phyloP scores from a whole-genome alignment of 495 filamentous ascomycete species.

The Margaritispora aquatica region DNA sequence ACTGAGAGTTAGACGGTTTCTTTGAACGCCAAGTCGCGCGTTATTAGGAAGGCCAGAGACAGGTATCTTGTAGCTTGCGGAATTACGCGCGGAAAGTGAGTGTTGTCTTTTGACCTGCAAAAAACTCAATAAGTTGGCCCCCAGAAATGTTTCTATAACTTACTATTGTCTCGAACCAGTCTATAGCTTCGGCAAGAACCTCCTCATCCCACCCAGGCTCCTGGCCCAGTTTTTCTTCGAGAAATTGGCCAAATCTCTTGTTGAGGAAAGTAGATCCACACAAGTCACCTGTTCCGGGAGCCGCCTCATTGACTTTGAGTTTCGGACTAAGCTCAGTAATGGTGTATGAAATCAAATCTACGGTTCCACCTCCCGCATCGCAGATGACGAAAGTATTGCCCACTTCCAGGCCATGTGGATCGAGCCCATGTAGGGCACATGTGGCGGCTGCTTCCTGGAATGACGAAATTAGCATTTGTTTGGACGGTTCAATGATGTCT shows the following conservation, averaged over 20 bases:
- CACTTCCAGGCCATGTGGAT: slow-evolving; percentile 34
- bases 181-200: slow-evolving; percentile 30
- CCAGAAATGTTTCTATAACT: too few relatives aligned
- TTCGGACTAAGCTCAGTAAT: slow-evolving; percentile 42
- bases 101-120: too few relatives aligned
- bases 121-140: too few relatives aligned
- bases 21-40: too few relatives aligned
- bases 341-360: slow-evolving; percentile 51
- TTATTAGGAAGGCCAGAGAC: too few relatives aligned
- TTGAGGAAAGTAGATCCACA: slow-evolving; percentile 56
- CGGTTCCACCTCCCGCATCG: slow-evolving; percentile 55
- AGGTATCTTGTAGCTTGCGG: too few relatives aligned
- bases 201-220: slow-evolving; percentile 31
- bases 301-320: slow-evolving; percentile 41
- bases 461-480: too few relatives aligned
- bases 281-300: slow-evolving; percentile 43
- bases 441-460: slow-evolving; percentile 54
- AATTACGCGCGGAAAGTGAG: too few relatives aligned
- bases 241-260: slow-evolving; percentile 36
- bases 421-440: slow-evolving; percentile 40
- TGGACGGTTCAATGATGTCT: too few relatives aligned
- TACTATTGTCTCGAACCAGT: slow-evolving; percentile 33
- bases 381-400: slow-evolving; percentile 50
- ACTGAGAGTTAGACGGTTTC: slow-evolving; percentile 24
- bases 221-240: slow-evolving; percentile 31